phyloP scores from a whole-genome alignment of 2,329 filamentous ascomycete genomes.

The Cercospora citrullina region DNA sequence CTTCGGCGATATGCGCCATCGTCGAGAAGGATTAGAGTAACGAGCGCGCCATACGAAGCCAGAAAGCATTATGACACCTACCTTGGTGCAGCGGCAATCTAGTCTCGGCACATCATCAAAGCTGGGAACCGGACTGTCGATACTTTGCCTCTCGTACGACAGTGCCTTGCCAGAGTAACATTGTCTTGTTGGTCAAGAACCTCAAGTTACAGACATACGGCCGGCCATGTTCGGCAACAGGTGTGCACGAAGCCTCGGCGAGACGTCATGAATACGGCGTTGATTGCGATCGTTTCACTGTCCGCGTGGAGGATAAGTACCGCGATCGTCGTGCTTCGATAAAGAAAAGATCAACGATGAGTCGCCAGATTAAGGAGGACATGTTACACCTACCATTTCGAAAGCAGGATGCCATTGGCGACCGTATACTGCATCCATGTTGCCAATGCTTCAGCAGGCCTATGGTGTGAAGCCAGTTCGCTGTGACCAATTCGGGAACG shows the following conservation, averaged over 20 bases:
- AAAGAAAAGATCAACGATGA: background rate
- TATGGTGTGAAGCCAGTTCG: background rate
- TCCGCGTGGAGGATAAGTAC: background rate
- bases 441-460: background rate
- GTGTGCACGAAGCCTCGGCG: background rate
- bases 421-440: background rate
- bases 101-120: background rate
- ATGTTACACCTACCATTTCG: background rate
- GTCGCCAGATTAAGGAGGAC: background rate
- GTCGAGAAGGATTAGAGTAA: background rate
- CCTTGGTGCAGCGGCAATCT: background rate
- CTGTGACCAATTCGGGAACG: background rate
- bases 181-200: background rate
- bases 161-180: background rate
- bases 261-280: background rate
- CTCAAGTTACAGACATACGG: background rate
- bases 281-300: background rate
- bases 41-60: background rate
- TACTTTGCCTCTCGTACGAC: background rate
- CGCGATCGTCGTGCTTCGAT: background rate
- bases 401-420: background rate
- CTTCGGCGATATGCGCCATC: background rate
- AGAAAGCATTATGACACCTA: background rate
- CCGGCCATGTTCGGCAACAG: background rate
- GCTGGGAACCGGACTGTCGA: background rate